A percentile compares a stretch with the other conserved stretches of the same genome.
phyloP scores from a whole-genome alignment of 2,329 filamentous ascomycete genomes.

The Rutstroemia sp. region DNA sequence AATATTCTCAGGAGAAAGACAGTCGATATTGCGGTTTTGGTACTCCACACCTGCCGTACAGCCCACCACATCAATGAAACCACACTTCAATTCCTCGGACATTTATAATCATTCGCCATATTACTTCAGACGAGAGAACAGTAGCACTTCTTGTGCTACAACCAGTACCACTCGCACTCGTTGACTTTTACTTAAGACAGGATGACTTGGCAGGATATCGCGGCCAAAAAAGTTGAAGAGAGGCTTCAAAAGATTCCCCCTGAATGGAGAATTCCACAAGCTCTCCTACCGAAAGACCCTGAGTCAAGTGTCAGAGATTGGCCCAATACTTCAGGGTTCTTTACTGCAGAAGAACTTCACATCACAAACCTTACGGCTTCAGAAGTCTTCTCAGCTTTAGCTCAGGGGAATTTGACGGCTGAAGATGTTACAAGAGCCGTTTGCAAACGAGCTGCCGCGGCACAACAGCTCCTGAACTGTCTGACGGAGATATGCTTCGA shows the following conservation, averaged over 20 bases:
- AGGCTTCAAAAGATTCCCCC: not conserved
- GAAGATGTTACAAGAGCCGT: slow-evolving; percentile 36
- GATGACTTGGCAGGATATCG: not conserved
- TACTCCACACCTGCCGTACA: not conserved
- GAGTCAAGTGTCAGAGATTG: not conserved
- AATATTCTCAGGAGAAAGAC: not conserved
- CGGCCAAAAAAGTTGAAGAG: not conserved
- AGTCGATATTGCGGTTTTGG: not conserved
- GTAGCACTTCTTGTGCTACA: too few species aligned
- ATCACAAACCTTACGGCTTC: slow-evolving; percentile 27
- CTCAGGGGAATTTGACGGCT: slow-evolving; percentile 15
- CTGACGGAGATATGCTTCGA: slow-evolving; percentile 39
- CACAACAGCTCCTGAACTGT: slow-evolving; percentile 37
- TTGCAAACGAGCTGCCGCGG: slow-evolving; percentile 41
- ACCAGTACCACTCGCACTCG: too few species aligned
- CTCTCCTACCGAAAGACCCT: not conserved
- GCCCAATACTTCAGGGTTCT: not conserved
- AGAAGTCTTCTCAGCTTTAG: slow-evolving; percentile 16
- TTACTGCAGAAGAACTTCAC: not conserved
- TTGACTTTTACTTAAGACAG: too few species aligned
- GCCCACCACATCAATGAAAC: not conserved
- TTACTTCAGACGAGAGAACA: too few species aligned
- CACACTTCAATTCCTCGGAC: too few species aligned
- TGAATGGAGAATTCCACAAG: not conserved
- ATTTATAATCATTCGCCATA: too few species aligned